These are phyloP conservation scores for Paramecium sexaurelia DNA, from an alignment of 73 alveolate genomes.

Conservation along the genomic window DNA sequence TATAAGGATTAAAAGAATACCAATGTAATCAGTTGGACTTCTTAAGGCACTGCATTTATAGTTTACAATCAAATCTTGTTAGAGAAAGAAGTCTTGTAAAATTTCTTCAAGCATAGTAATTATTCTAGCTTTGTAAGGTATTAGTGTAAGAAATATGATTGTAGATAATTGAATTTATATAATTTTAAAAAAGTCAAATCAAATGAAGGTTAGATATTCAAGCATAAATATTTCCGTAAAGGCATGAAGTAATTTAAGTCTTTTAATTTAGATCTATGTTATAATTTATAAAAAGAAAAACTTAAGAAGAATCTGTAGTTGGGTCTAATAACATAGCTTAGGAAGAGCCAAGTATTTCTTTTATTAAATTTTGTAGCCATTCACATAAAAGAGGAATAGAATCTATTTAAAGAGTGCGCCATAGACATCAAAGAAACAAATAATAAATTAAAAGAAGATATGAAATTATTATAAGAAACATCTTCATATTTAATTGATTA, in stretches of 20 bases:
- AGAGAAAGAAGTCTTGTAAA: not conserved
- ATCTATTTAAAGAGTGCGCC: constrained; percentile 48
- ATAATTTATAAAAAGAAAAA: constrained; percentile 30
- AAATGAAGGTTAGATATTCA: constrained; percentile 27
- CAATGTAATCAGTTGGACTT: not conserved
- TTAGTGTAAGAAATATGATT: not conserved
- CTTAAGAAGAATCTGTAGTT: not conserved
- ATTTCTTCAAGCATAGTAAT: constrained; percentile 30
- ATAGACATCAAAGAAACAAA: constrained; percentile 48
- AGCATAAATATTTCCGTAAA: constrained; percentile 36
- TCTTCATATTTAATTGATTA: constrained; percentile 39
- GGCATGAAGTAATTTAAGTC: constrained; percentile 24
- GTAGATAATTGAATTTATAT: constrained; percentile 34
- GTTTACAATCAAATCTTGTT: not conserved
- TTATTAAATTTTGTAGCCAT: not conserved
- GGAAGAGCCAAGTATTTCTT: not conserved
- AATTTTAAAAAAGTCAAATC: constrained; percentile 35
- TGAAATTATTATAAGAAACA: constrained; percentile 57
- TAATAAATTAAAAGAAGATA: constrained; percentile 37
- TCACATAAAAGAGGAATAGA: constrained; percentile 35
- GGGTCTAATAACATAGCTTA: not conserved
- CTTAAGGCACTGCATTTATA: constrained; percentile 40
- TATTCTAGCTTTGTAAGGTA: constrained; percentile 34
- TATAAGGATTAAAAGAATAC: not conserved
- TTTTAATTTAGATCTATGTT: not conserved